Conservation (phyloP, 2,329 filamentous ascomycete genomes). For the Fusarium algeriense region DNA sequence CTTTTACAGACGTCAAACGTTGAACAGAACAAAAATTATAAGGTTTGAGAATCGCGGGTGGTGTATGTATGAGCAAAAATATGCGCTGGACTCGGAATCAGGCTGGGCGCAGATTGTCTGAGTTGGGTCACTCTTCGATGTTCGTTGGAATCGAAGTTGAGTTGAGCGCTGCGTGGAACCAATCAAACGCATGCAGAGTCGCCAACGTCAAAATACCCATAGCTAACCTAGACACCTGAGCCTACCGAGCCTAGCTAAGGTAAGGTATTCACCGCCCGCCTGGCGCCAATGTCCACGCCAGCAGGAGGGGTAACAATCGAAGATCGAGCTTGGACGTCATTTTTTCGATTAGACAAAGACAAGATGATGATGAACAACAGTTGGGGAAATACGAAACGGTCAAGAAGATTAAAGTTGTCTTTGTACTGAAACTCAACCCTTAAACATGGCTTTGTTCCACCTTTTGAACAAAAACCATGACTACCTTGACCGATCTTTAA, state of each 20-base stretch:
- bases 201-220: conserved; percentile 39
- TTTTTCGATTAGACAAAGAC: neutral
- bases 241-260: neutral
- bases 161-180: conserved; percentile 39
- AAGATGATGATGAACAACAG: neutral
- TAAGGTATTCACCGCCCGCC: conserved; percentile 44
- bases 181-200: conserved; percentile 43
- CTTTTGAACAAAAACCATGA: conserved; percentile 1
- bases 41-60: neutral
- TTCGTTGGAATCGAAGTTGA: conserved; percentile 36
- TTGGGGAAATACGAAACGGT: neutral
- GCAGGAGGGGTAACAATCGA: conserved; percentile 41
- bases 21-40: neutral
- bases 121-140: conserved; percentile 39
- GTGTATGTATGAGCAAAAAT: neutral
- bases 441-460: conserved; percentile 15
- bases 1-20: neutral
- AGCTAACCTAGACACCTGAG: conserved; percentile 36
- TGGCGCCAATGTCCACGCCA: conserved; percentile 23
- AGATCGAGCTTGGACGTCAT: conserved; percentile 17
- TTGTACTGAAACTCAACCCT: neutral
- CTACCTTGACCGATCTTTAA: conserved; percentile 9
- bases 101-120: conserved; percentile 37
- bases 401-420: neutral
- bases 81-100: conserved; percentile 28